These are phyloP conservation scores for Cyclotella choctawhatcheeana DNA, from an alignment of 108 stramenopile genomes.

Conservation along the genomic window DNA sequence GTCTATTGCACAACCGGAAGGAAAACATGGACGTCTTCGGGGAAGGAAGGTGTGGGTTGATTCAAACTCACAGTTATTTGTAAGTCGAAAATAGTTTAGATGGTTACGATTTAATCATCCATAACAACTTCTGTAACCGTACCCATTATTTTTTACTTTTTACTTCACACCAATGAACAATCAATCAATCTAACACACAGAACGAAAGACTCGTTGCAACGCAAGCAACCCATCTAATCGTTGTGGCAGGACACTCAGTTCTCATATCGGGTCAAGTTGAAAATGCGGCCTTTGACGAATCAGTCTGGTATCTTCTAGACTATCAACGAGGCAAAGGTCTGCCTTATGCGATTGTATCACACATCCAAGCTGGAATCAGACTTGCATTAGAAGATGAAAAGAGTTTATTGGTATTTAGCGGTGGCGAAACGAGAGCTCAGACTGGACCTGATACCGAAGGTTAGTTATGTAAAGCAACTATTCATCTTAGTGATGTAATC, in stretches of 20 bases:
- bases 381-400: conserved; percentile 73
- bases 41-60: conserved; percentile 12
- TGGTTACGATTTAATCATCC: not conserved
- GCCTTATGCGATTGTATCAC: conserved; percentile 88
- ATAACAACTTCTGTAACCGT: not conserved
- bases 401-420: conserved; percentile 90
- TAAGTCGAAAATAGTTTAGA: not conserved
- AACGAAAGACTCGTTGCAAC: conserved; percentile 48
- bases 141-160: too few species aligned
- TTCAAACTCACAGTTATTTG: conserved; percentile 9
- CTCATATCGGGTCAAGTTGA: conserved; percentile 66
- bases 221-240: conserved; percentile 71
- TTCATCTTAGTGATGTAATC: too few species aligned
- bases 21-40: not conserved
- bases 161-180: not conserved
- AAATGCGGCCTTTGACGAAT: conserved; percentile 76
- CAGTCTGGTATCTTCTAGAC: conserved; percentile 90
- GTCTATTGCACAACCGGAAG: not conserved
- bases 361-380: conserved; percentile 88
- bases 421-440: conserved; percentile 90
- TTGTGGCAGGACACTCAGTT: conserved; percentile 89
- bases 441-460: conserved; percentile 92
- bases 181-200: conserved; percentile 35
- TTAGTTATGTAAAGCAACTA: too few species aligned
- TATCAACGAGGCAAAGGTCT: conserved; percentile 90